A percentile compares a stretch with the other conserved stretches of the same genome.
Evolutionary conservation across 176 grass and related monocot genomes (phyloP).

Genomic region (Paspalum vaginatum): DNA sequence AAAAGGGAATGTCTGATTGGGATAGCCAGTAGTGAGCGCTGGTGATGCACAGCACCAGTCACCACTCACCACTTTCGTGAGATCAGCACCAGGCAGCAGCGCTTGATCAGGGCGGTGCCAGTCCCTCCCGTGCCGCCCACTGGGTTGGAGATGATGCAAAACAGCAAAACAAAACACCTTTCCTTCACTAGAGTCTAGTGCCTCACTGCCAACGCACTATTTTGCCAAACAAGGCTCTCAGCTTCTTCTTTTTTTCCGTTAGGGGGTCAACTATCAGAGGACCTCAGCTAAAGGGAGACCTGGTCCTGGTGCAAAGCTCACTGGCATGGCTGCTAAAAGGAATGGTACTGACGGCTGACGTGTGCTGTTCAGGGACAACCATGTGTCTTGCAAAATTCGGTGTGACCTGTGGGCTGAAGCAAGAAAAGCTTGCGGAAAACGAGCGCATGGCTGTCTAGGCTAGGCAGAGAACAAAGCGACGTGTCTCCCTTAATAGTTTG

Average conservation of each 20-base stretch:
- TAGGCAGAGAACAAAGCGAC: constrained; percentile 24
- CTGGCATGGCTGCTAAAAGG: constrained; percentile 10
- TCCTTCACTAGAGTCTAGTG: constrained; percentile 7
- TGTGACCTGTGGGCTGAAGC: background rate
- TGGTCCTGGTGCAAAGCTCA: constrained; percentile 12
- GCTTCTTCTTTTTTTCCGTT: background rate
- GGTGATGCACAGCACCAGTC: constrained; percentile 18
- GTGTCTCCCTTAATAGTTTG: background rate
- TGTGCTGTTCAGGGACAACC: background rate
- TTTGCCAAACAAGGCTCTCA: constrained; percentile 41
- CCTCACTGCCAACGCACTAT: constrained; percentile 27
- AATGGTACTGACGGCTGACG: background rate
- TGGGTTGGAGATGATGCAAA: constrained; percentile 25
- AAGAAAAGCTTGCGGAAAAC: background rate
- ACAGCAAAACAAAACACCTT: background rate
- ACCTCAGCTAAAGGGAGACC: constrained; percentile 23
- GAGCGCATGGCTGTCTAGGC: background rate
- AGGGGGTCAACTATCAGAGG: constrained; percentile 47
- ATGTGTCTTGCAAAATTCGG: background rate
- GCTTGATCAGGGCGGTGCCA: background rate
- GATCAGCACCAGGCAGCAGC: constrained; percentile 21
- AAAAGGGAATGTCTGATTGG: constrained; percentile 31
- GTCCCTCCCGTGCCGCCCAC: background rate
- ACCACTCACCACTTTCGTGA: constrained; percentile 26
- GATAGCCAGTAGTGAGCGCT: constrained; percentile 24